Conservation (phyloP, 345 rosid genomes). For the Corchorus capsularis region DNA sequence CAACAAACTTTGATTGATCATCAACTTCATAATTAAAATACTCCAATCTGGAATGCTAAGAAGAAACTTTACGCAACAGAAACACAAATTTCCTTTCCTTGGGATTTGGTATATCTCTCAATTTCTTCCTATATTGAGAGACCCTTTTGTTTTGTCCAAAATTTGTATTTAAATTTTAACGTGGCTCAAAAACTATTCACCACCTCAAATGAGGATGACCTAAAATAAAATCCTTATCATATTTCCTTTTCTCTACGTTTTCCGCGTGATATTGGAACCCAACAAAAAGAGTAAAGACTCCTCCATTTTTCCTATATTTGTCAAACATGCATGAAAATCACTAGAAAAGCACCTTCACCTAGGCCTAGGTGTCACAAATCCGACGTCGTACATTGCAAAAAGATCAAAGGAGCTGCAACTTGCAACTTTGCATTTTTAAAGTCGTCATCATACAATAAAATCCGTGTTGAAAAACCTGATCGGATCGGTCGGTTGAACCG, state of each 20-base stretch:
- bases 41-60: neutral
- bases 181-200: conserved; percentile 15
- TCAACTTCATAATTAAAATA: conserved; percentile 13
- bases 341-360: neutral
- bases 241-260: neutral
- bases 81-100: conserved; percentile 4
- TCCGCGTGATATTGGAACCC: neutral
- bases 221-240: neutral
- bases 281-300: too few species aligned
- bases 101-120: neutral
- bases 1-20: neutral
- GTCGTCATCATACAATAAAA: too few species aligned
- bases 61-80: conserved; percentile 29
- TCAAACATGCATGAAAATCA: neutral
- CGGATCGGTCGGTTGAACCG: too few species aligned
- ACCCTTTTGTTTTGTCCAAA: too few species aligned
- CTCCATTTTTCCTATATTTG: neutral
- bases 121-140: neutral
- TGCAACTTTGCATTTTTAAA: too few species aligned
- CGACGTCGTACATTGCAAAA: too few species aligned
- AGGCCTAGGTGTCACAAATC: too few species aligned
- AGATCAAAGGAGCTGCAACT: too few species aligned
- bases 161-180: neutral
- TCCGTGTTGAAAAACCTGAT: too few species aligned
- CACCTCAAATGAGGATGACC: neutral